These are phyloP conservation scores for Ophiorrhiza pumila DNA, from an alignment of 257 asterid species.

Conservation along the genomic window DNA sequence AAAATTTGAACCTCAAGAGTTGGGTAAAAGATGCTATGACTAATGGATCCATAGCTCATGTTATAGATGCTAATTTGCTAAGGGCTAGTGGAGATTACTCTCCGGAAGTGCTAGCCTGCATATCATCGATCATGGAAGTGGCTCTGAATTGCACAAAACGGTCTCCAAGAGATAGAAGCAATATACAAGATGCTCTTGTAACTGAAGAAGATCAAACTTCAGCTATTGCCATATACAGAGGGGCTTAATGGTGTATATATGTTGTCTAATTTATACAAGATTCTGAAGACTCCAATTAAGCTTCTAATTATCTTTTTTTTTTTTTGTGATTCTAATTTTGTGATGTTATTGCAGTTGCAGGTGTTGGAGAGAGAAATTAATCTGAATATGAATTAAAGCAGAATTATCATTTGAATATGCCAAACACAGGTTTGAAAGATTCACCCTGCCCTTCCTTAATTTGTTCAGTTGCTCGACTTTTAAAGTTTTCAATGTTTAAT, in stretches of 20 bases:
- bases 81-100: background rate
- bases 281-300: no score
- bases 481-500: no score
- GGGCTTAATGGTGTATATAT: no score
- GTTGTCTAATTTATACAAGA: no score
- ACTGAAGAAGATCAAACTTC: background rate
- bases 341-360: background rate
- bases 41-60: background rate
- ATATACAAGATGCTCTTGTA: background rate
- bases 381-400: no score
- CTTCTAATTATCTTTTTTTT: no score
- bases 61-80: no score
- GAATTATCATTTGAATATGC: no score
- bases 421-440: no score
- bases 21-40: background rate
- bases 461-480: no score
- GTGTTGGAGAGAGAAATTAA: background rate
- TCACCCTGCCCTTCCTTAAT: no score
- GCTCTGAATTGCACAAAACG: no score
- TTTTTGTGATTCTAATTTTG: background rate
- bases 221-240: background rate
- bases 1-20: background rate
- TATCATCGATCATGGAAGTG: background rate
- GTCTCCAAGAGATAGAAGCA: background rate
- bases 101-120: background rate